These are phyloP conservation scores for Diplotaxis tenuifolia DNA, from an alignment of 345 rosid genomes.

Conservation along the genomic window DNA sequence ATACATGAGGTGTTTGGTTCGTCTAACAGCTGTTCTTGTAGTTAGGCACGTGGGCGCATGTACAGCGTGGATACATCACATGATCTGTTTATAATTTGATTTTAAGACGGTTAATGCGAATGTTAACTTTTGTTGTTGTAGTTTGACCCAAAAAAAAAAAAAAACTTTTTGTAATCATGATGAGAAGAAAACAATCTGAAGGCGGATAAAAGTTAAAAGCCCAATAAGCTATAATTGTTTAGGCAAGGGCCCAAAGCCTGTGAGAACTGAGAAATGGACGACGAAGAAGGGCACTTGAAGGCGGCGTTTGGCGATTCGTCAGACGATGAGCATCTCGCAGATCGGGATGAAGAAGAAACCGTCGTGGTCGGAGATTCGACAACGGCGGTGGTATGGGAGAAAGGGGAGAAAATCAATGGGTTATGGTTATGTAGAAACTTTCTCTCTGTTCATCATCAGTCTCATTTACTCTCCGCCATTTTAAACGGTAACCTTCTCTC, in stretches of 20 bases:
- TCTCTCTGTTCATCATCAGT: slow-evolving; percentile 57
- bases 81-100: not conserved
- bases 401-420: slow-evolving; percentile 51
- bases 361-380: slow-evolving; percentile 6
- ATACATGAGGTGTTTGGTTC: not conserved
- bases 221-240: not conserved
- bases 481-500: slow-evolving; percentile 43
- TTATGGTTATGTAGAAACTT: slow-evolving; percentile 69
- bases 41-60: not conserved
- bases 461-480: slow-evolving; percentile 55
- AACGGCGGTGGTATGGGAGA: slow-evolving; percentile 46
- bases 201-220: not conserved
- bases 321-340: slow-evolving; percentile 47
- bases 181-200: not conserved
- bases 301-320: slow-evolving; percentile 79
- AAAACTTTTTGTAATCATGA: not conserved
- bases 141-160: no score
- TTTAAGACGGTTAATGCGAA: not conserved
- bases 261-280: no score
- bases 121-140: no score
- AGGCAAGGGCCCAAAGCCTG: not conserved
- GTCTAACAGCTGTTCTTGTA: not conserved
- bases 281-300: slow-evolving; percentile 34
- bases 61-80: not conserved
- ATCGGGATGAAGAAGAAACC: not conserved